Conservation (phyloP, 2,329 filamentous ascomycete genomes). For the Hypoxylon sp. region DNA sequence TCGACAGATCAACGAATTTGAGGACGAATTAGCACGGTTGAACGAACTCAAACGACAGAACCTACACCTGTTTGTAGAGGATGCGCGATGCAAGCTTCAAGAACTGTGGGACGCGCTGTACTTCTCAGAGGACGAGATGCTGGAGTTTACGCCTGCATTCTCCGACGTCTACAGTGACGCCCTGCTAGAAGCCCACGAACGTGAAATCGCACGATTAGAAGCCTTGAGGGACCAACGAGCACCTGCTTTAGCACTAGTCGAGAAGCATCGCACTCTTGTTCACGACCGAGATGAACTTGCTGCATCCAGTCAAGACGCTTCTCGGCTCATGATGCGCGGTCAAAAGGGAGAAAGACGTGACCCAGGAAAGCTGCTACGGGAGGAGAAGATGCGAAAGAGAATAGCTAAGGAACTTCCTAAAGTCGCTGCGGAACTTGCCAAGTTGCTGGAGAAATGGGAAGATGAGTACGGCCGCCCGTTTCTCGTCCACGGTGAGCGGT, state of each 20-base stretch:
- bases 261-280: slow-evolving; percentile 84
- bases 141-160: slow-evolving; percentile 96
- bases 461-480: slow-evolving; percentile 95
- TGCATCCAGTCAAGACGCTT: slow-evolving; percentile 94
- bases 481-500: slow-evolving; percentile 90
- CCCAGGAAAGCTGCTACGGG: slow-evolving; percentile 90
- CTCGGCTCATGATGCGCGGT: slow-evolving; percentile 89
- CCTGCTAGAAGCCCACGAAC: slow-evolving; percentile 92
- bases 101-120: slow-evolving; percentile 95
- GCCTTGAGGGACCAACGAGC: slow-evolving; percentile 87
- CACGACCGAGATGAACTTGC: slow-evolving; percentile 88
- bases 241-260: slow-evolving; percentile 84
- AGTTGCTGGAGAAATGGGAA: slow-evolving; percentile 87
- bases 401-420: slow-evolving; percentile 97
- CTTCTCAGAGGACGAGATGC: slow-evolving; percentile 98
- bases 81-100: slow-evolving; percentile 89
- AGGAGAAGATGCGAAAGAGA: slow-evolving; percentile 98
- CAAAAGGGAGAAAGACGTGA: slow-evolving; percentile 95
- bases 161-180: slow-evolving; percentile 98
- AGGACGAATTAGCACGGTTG: slow-evolving; percentile 86
- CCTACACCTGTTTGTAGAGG: slow-evolving; percentile 94
- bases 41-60: slow-evolving; percentile 97
- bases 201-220: slow-evolving; percentile 86
- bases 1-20: slow-evolving; percentile 93
- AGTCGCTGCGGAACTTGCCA: slow-evolving; percentile 85